phyloP scores from a whole-genome alignment of 176 grass and related monocot genomes.

The Miscanthus lutarioriparius region DNA sequence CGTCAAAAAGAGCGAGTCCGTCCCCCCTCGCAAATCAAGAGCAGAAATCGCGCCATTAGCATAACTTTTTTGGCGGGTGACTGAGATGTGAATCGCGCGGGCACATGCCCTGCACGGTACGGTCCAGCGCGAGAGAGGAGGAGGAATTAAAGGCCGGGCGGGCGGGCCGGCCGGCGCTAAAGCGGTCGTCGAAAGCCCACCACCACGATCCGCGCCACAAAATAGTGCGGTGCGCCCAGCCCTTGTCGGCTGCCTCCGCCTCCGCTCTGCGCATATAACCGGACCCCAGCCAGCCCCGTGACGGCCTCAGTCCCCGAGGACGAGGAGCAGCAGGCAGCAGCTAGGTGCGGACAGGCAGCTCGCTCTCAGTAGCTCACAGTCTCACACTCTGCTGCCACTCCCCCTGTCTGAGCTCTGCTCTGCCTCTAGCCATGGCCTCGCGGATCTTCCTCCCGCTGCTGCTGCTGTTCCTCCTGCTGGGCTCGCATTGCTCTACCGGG shows the following conservation, averaged over 20 bases:
- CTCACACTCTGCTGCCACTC: constrained; percentile 39
- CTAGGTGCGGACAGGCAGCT: constrained; percentile 5
- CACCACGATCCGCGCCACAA: constrained; percentile 45
- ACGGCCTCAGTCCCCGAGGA: constrained; percentile 26
- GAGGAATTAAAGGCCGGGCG: constrained; percentile 27
- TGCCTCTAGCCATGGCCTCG: constrained; percentile 27
- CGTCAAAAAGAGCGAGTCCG: neutral
- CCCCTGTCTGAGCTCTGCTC: neutral
- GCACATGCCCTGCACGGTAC: constrained; percentile 43
- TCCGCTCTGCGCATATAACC: constrained; percentile 18
- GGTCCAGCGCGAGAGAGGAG: constrained; percentile 9
- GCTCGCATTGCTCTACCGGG: constrained; percentile 1
- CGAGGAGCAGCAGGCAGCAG: neutral
- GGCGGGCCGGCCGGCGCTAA: constrained; percentile 32
- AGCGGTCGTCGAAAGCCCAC: constrained; percentile 39
- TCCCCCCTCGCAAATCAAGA: constrained; percentile 23
- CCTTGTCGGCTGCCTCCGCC: constrained; percentile 34
- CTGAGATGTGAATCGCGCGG: constrained; percentile 1
- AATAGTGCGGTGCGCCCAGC: constrained; percentile 37
- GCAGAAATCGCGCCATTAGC: constrained; percentile 37
- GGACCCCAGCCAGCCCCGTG: constrained; percentile 19
- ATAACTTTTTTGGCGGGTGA: neutral
- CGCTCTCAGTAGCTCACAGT: neutral
- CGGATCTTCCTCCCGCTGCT: constrained; percentile 42
- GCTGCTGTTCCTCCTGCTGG: constrained; percentile 7